A percentile compares a stretch with the other conserved stretches of the same genome.
Conservation (phyloP, 352 stramenopile species). For the Phytophthora macrochlamydospora region DNA sequence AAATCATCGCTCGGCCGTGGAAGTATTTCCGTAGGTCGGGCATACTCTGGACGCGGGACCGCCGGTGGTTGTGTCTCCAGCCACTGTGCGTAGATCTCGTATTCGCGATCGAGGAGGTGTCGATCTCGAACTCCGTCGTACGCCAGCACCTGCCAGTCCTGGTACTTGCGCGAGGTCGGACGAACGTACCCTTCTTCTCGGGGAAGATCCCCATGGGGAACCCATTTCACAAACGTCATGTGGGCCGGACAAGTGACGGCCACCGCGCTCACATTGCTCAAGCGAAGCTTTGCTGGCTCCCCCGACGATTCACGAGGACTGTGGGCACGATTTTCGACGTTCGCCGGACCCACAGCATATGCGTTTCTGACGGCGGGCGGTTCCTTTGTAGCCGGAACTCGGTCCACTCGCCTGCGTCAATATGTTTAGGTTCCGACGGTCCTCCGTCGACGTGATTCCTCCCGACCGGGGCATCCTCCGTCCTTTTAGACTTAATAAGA, state of each 20-base stretch:
- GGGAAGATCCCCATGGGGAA: background rate
- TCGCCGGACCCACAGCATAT: background rate
- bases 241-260: background rate
- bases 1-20: background rate
- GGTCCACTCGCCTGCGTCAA: background rate
- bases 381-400: background rate
- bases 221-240: background rate
- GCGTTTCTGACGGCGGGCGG: background rate
- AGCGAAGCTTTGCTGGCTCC: background rate
- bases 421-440: background rate
- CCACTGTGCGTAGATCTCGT: no score
- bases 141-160: no score
- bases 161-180: no score
- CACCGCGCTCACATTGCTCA: no score
- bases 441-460: background rate
- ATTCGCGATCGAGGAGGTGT: no score
- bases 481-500: background rate
- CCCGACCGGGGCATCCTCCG: background rate
- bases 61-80: no score
- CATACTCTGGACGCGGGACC: background rate
- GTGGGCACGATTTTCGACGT: background rate
- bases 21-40: background rate
- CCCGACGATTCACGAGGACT: background rate
- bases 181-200: background rate
- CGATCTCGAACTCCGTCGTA: no score